A percentile compares a stretch with the other conserved stretches of the same genome.
Evolutionary conservation across 2,329 filamentous ascomycete genomes (phyloP).

Genomic region (Ophiostoma triangulosporum): DNA sequence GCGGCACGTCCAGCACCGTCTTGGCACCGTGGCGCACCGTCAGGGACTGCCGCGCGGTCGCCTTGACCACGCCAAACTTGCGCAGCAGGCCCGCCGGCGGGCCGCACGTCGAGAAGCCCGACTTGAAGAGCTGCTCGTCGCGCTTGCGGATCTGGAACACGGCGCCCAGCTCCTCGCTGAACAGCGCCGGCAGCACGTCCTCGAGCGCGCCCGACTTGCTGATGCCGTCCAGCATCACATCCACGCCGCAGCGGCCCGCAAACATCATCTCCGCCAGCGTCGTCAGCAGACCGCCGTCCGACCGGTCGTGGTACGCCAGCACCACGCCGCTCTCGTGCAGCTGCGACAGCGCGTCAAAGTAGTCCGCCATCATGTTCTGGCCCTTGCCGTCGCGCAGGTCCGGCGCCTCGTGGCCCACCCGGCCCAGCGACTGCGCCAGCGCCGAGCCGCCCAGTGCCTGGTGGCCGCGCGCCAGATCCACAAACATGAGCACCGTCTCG

Average conservation of each 20-base stretch:
- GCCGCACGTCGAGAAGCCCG: constrained; percentile 83
- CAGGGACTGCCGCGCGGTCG: constrained; percentile 57
- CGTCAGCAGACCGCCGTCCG: constrained; percentile 83
- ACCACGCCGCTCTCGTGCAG: constrained; percentile 50
- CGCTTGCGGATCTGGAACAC: constrained; percentile 87
- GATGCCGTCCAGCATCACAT: constrained; percentile 69
- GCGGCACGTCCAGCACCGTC: constrained; percentile 54
- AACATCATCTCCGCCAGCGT: constrained; percentile 97
- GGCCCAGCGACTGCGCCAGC: constrained; percentile 75
- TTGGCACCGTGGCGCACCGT: constrained; percentile 59
- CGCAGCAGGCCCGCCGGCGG: constrained; percentile 69
- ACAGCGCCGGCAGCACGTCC: constrained; percentile 62
- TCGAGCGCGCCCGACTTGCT: constrained; percentile 47
- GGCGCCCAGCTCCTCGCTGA: constrained; percentile 92
- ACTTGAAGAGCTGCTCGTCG: constrained; percentile 73
- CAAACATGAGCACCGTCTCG: constrained; percentile 76
- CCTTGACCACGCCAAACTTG: constrained; percentile 67
- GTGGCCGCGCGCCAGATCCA: constrained; percentile 72
- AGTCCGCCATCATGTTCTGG: constrained; percentile 44
- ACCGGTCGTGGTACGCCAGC: constrained; percentile 87
- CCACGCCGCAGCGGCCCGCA: constrained; percentile 77
- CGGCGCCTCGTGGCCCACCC: constrained; percentile 72
- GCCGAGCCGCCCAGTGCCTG: constrained; percentile 83
- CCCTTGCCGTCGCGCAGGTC: constrained; percentile 56
- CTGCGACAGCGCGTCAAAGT: constrained; percentile 70